Evolutionary conservation across 495 filamentous ascomycete species (phyloP).

Genomic region (Hypoxylon lienhwacheense): DNA sequence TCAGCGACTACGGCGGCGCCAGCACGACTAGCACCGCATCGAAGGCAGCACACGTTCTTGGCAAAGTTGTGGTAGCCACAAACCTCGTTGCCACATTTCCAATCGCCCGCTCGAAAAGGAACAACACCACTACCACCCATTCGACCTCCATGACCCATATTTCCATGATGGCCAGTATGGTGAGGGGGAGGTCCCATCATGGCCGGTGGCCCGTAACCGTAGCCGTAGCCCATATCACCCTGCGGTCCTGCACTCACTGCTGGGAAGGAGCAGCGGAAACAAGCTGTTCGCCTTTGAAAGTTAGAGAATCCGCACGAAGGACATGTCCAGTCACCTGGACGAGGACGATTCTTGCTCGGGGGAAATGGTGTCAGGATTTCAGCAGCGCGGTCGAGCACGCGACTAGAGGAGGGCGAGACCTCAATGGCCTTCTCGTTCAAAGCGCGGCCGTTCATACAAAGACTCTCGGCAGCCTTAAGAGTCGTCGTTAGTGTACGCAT

Average conservation of each 20-base stretch:
- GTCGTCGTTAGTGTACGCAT: not conserved
- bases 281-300: slow-evolving; percentile 96
- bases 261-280: slow-evolving; percentile 98
- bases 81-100: slow-evolving; percentile 98
- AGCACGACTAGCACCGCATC: slow-evolving; percentile 92
- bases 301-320: slow-evolving; percentile 90
- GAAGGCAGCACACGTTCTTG: slow-evolving; percentile 96
- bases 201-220: slow-evolving; percentile 69
- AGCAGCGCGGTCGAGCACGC: slow-evolving; percentile 90
- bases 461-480: slow-evolving; percentile 81
- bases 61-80: slow-evolving; percentile 99
- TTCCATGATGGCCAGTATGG: slow-evolving; percentile 78
- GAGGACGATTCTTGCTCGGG: slow-evolving; percentile 95
- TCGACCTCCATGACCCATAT: slow-evolving; percentile 69
- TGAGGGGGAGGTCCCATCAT: slow-evolving; percentile 78
- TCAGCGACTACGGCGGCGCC: slow-evolving; percentile 92
- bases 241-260: slow-evolving; percentile 77
- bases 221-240: slow-evolving; percentile 73
- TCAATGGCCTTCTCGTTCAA: slow-evolving; percentile 99
- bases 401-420: slow-evolving; percentile 92
- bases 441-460: slow-evolving; percentile 98
- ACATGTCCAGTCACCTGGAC: slow-evolving; percentile 98
- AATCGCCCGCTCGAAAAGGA: slow-evolving; percentile 96
- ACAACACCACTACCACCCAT: slow-evolving; percentile 86
- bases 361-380: slow-evolving; percentile 96